Evolutionary conservation across 495 filamentous ascomycete genomes (phyloP), one percentile per base, ranked within the genome.

Genomic region (Filosporella fistucella): DNA sequence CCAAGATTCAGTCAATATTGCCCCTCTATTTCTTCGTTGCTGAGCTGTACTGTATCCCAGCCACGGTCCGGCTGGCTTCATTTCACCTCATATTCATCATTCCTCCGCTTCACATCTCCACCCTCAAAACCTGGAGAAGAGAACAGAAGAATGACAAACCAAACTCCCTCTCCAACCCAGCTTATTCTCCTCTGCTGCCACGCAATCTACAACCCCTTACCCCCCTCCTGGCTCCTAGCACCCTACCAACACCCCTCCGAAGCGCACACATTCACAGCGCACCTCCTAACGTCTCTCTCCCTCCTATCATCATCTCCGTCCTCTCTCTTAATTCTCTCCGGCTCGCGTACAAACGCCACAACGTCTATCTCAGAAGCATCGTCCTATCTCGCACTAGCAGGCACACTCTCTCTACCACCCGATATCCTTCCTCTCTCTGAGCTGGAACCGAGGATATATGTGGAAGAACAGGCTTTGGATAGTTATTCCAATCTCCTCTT

Each of bases 101-200:
- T n/a, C n/a, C n/a, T n/a, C n/a, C n/a, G n/a, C n/a, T n/a, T n/a
- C n/a, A n/a, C n/a, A n/a, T n/a, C n/a, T n/a, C n/a, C n/a, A n/a
- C n/a, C n/a, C n/a, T n/a, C n/a, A n/a, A n/a, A n/a, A n/a, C n/a
- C n/a, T n/a, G n/a, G n/a, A n/a, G n/a, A n/a, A n/a, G n/a, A n/a
- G n/a, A n/a, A n/a, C n/a, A n/a, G n/a, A n/a, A n/a, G n/a, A n/a
- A n/a, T n/a, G n/a, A n/a, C n/a, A n/a, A n/a, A n/a, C n/a, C n/a
- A n/a, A n/a, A n/a, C n/a, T n/a, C n/a, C n/a, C n/a, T n/a, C n/a
- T n/a, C n/a, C n/a, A n/a, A 54, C 28, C 10, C 43, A 85, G 54
- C 71, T 91, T 0, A 77, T 93, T 3, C 64, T 91, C 35, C 84
- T 91, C 38, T 89, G 86, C 64, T 88, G 88, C 54, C 88, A 94